Evolutionary conservation across 2,329 filamentous ascomycete species (phyloP).

Genomic region (Pseudocercospora macadamiae): DNA sequence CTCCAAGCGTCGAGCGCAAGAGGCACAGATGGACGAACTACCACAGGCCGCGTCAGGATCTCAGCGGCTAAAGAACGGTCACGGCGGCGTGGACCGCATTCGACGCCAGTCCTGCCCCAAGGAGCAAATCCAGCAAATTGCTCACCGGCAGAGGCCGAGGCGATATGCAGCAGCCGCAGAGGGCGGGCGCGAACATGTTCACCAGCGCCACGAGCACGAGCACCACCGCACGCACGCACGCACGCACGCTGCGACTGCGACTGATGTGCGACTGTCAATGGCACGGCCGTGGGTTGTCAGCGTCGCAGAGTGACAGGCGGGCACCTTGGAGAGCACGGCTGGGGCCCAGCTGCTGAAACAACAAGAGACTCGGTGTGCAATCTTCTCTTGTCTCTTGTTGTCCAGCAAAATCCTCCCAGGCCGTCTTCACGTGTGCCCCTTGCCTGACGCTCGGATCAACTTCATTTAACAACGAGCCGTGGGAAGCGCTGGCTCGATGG

Average conservation of each 20-base stretch:
- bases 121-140: background rate
- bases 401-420: conserved; percentile 12
- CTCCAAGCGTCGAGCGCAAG: background rate
- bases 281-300: background rate
- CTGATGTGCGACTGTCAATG: background rate
- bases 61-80: conserved; percentile 1
- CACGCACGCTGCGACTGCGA: background rate
- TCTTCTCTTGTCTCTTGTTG: conserved; percentile 12
- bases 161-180: background rate
- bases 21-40: background rate
- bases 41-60: background rate
- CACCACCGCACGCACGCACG: background rate
- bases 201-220: background rate
- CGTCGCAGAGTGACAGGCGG: conserved; percentile 1
- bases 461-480: conserved; percentile 29
- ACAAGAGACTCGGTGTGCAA: conserved; percentile 5
- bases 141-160: background rate
- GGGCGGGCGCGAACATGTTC: background rate
- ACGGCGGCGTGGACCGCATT: background rate
- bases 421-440: conserved; percentile 23
- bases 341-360: background rate
- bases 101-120: background rate
- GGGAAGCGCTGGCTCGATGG: conserved; percentile 19
- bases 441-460: conserved; percentile 28
- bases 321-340: background rate